Conservation (phyloP, 2,329 filamentous ascomycete genomes). For the Nigrospora osmanthi region DNA sequence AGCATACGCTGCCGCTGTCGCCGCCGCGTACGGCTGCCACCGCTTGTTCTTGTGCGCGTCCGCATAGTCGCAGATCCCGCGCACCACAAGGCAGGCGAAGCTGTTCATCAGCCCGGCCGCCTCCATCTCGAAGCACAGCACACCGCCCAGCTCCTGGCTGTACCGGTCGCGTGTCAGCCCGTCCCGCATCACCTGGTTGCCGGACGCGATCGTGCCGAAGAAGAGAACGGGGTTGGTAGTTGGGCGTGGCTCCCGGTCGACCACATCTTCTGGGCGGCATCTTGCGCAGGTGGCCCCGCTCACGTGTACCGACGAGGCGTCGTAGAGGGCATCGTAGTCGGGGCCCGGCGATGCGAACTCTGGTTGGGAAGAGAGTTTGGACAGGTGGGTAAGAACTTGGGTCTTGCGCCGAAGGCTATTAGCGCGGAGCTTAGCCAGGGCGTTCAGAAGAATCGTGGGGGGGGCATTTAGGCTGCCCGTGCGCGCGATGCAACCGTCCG, state of each 20-base stretch:
- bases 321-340: conserved; percentile 19
- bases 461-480: conserved; percentile 6
- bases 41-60: background rate
- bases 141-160: background rate
- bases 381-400: no score
- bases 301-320: conserved; percentile 2
- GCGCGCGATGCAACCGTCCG: conserved; percentile 6
- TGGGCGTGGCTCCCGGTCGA: background rate
- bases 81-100: background rate
- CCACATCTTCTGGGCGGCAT: background rate
- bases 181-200: background rate
- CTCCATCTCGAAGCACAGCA: background rate
- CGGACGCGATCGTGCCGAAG: conserved; percentile 1
- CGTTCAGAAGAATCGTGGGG: conserved; percentile 9
- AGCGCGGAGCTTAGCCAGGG: conserved; percentile 14
- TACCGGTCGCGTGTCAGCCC: background rate
- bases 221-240: conserved; percentile 1
- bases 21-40: background rate
- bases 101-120: background rate
- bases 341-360: conserved; percentile 6
- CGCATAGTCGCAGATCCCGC: background rate
- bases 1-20: background rate
- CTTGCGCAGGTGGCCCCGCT: background rate
- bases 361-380: no score
- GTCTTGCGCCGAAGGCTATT: conserved; percentile 10